Conservation (phyloP, 1,284 basidiomycete genomes). For the Coniophora puteana region DNA sequence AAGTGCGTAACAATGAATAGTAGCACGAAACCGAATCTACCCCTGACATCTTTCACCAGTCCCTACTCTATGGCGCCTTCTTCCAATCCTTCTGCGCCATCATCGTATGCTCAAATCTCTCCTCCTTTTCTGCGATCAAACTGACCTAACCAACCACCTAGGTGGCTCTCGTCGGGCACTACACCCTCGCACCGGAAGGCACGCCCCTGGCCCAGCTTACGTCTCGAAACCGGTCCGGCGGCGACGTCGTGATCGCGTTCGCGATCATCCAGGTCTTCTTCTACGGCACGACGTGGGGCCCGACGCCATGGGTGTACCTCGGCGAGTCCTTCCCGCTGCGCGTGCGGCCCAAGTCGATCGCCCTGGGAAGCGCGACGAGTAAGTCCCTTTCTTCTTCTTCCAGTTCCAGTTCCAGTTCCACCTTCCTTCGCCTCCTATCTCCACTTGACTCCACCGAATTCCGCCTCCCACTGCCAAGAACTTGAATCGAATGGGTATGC, state of each 20-base stretch:
- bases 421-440: not conserved
- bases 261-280: slow-evolving; percentile 58
- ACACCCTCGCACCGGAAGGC: slow-evolving; percentile 44
- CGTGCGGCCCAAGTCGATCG: slow-evolving; percentile 59
- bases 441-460: not conserved
- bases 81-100: slow-evolving; percentile 61
- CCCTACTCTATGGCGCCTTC: slow-evolving; percentile 63
- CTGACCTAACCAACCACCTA: slow-evolving; percentile 17
- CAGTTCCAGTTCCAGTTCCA: not conserved
- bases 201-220: slow-evolving; percentile 39
- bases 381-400: slow-evolving; percentile 12
- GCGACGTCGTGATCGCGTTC: slow-evolving; percentile 52
- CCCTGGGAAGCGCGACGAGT: slow-evolving; percentile 53
- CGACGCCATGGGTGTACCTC: slow-evolving; percentile 58
- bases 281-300: slow-evolving; percentile 55
- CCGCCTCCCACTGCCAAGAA: not conserved
- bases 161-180: slow-evolving; percentile 73
- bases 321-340: slow-evolving; percentile 62
- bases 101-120: slow-evolving; percentile 53
- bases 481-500: no score
- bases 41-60: slow-evolving; percentile 30
- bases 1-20: slow-evolving; percentile 37
- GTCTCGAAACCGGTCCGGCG: slow-evolving; percentile 40
- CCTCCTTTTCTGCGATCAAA: not conserved
- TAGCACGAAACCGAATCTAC: not conserved